Conservation (phyloP, 768 basidiomycete genomes). For the Pisolithus microcarpus region DNA sequence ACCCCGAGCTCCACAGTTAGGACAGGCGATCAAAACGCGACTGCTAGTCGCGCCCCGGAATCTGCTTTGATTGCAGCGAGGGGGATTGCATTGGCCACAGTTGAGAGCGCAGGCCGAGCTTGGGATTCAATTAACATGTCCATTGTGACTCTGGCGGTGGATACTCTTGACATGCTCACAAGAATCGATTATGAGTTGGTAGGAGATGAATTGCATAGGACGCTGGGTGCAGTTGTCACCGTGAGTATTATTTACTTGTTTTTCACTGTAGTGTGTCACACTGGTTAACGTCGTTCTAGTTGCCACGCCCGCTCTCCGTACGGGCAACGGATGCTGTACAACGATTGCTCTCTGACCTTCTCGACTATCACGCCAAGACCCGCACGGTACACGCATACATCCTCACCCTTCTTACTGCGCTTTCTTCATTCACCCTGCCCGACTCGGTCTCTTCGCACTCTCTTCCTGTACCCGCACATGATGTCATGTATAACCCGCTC, state of each 20-base stretch:
- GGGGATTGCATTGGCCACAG: slow-evolving; percentile 31
- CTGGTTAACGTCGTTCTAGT: slow-evolving; percentile 16
- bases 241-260: slow-evolving; percentile 31
- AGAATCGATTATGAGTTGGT: slow-evolving; percentile 60
- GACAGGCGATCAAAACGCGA: not conserved
- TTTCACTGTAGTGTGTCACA: not conserved
- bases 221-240: slow-evolving; percentile 43
- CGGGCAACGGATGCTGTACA: slow-evolving; percentile 4
- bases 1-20: slow-evolving; percentile 1
- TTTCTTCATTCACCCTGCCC: slow-evolving; percentile 24
- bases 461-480: slow-evolving; percentile 32
- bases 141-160: slow-evolving; percentile 26
- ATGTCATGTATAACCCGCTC: slow-evolving; percentile 24
- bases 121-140: slow-evolving; percentile 6
- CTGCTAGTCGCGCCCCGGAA: slow-evolving; percentile 4
- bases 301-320: slow-evolving; percentile 2
- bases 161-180: slow-evolving; percentile 43
- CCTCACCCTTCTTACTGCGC: slow-evolving; percentile 35
- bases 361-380: slow-evolving; percentile 66
- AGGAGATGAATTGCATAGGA: slow-evolving; percentile 38
- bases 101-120: slow-evolving; percentile 25
- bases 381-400: slow-evolving; percentile 53
- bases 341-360: slow-evolving; percentile 44
- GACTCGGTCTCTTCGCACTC: slow-evolving; percentile 14
- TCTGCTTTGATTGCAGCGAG: slow-evolving; percentile 16